These are phyloP conservation scores for Aquilaria sinensis DNA, from an alignment of 345 rosid genomes.

Conservation along the genomic window DNA sequence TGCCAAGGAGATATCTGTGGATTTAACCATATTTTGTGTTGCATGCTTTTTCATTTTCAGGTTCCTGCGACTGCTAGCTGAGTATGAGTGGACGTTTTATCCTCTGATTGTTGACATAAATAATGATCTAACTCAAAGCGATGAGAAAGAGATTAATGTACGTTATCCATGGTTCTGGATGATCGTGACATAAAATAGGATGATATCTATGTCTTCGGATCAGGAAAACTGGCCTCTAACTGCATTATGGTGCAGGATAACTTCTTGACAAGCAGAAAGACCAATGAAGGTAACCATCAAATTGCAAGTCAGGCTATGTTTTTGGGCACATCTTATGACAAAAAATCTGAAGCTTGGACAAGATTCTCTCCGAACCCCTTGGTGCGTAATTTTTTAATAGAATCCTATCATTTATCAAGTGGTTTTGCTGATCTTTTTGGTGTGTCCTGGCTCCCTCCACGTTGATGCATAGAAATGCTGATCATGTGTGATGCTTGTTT, in stretches of 20 bases:
- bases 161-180: conserved; percentile 23
- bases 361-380: conserved; percentile 45
- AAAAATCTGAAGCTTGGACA: conserved; percentile 94
- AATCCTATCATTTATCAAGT: conserved; percentile 3
- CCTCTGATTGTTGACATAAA: conserved; percentile 80
- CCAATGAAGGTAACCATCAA: conserved; percentile 37
- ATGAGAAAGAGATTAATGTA: conserved; percentile 73
- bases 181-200: conserved; percentile 1
- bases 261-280: conserved; percentile 61
- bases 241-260: conserved; percentile 41
- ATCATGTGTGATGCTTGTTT: background rate
- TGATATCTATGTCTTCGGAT: conserved; percentile 7
- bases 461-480: background rate
- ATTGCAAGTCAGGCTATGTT: conserved; percentile 65
- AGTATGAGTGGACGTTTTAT: conserved; percentile 78
- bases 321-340: conserved; percentile 83
- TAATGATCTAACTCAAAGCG: conserved; percentile 58
- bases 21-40: too few species aligned
- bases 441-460: too few species aligned
- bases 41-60: conserved; percentile 27
- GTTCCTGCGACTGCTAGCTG: conserved; percentile 75
- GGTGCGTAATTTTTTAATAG: conserved; percentile 45
- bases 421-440: too few species aligned
- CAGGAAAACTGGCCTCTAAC: background rate
- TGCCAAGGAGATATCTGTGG: background rate